Evolutionary conservation across 257 asterid species (phyloP), one percentile per base, ranked within the genome.

Genomic region (Misopates orontium): DNA sequence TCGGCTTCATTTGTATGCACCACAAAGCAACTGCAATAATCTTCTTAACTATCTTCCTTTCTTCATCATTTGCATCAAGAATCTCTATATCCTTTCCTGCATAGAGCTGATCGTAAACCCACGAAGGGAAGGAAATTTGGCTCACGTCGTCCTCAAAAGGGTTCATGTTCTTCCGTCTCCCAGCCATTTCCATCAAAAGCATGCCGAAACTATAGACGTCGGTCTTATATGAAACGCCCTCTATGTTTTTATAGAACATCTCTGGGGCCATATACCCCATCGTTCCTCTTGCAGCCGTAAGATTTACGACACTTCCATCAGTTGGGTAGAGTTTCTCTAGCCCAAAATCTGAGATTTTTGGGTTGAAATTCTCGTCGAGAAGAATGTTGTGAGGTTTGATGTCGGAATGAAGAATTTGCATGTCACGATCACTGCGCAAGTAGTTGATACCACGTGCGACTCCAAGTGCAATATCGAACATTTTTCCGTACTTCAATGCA

Each of bases 1-100:
- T 12, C 1, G 87, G 85, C 70, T 69, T 81, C 83, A 74, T 77
- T 49, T 80, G 85, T 77, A 80, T 75, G 55, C 85, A 74, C 85
- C 85, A 81, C 66, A 81, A 56, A 0, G 86, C 83, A 58, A 78
- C 86, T 4, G 75, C 39, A 14, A 75, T 75, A 45, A 77, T 67
- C 77, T 63, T 81, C 71, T 67, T 81, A 10, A 70, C 60, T 69
- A 81, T 36, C 66, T 54, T 62, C 60, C 70, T 66, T 40, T 71
- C 86, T 36, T 78, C 82, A 5, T 68, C 78, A 0, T 58, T 72
- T 1, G 72, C 77, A 56, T 62, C 83, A 23, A 48, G 64, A 11
- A 69, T 69, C 67, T 75, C 83, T 4, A 74, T 22, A 1, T 81
- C 83, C 72, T 72, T 78, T 1, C 83, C 81, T 0, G 58, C 56